Base-by-base conservation (phyloP, 805 yeast species). In the Wickerhamomyces queroliae region DNA sequence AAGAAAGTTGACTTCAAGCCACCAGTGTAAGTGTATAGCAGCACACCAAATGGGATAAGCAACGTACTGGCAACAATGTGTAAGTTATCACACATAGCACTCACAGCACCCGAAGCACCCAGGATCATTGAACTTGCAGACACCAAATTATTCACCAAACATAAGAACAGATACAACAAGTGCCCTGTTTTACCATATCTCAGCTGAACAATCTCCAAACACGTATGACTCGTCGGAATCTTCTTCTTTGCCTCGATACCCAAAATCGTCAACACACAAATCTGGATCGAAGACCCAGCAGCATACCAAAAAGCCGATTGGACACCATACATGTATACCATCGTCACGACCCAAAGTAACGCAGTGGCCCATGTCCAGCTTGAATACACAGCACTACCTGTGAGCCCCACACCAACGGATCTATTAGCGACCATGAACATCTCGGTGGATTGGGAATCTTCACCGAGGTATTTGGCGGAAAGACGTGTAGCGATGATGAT, bases 1-100 rank as follows among this genome's bases (percentile, higher is more conserved):
- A 72, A 50, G 43, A 72, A 70, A 4, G 77, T 71, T 12, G 75
- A 67, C 40, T 67, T 69, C 30, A 72, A 52, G 4, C 77, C 78
- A 31, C 76, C 77, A 32, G 67, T 58, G 9, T 65, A 59, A 1
- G 77, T 72, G 47, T 72, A 72, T 25, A 68, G 47, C 40, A 67
- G 49, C n/a, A 72, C 76, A 30, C 72, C 71, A 20, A 68, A 41
- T 9, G 75, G 74, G 7, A 69, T 53, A 24, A 70, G 51, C 45
- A 69, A 58, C 18, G 65, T 58, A 5, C 69, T 63, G 4, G 75
- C 76, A 20, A 65, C 67, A 26, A 61, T 57, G 36, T 65, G 61
- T 62, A 69, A 63, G n/a, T 71, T 72, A 16, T 71, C 62, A 37
- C 43, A 37, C 20, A 61, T 44, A 7, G 49, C 60, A 18, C 58